A percentile compares a stretch with the other conserved stretches of the same genome.
These are phyloP conservation scores for Lichenothelia convexa DNA, from an alignment of 495 filamentous ascomycete genomes.

Conservation along the genomic window DNA sequence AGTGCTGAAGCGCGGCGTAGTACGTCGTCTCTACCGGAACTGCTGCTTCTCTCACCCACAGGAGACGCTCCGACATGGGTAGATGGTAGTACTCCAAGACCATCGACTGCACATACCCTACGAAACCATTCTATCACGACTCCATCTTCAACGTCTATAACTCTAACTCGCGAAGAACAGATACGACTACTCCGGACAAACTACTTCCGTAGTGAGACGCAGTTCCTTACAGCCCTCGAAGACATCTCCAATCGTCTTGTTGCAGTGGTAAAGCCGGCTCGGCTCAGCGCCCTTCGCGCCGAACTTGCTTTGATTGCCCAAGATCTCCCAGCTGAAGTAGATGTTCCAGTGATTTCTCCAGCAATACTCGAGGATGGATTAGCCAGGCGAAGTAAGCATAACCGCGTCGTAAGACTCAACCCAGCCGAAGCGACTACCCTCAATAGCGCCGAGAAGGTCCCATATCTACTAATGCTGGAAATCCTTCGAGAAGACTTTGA, in stretches of 20 bases:
- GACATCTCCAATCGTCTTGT: conserved; percentile 62
- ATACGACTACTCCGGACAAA: conserved; percentile 46
- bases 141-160: conserved; percentile 29
- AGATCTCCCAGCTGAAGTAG: conserved; percentile 56
- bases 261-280: conserved; percentile 52
- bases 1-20: conserved; percentile 27
- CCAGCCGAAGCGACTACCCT: conserved; percentile 61
- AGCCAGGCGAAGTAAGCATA: conserved; percentile 45
- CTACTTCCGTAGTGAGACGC: conserved; percentile 56
- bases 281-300: conserved; percentile 54
- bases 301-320: conserved; percentile 56
- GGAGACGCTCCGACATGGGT: too few relatives aligned
- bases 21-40: conserved; percentile 50
- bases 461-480: conserved; percentile 60
- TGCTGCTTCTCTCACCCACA: conserved; percentile 26
- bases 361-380: conserved; percentile 44
- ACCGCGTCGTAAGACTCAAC: conserved; percentile 57
- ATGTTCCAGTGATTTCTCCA: conserved; percentile 58
- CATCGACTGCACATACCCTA: conserved; percentile 19
- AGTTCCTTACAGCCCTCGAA: conserved; percentile 52
- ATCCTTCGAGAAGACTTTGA: conserved; percentile 56
- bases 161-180: conserved; percentile 37
- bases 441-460: conserved; percentile 64
- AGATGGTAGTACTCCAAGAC: too few relatives aligned
- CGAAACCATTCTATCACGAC: conserved; percentile 29